Percentiles rank a stretch among this genome's conserved stretches.
phyloP scores from a whole-genome alignment of 2,329 filamentous ascomycete genomes.

The Xylariaceae sp. region DNA sequence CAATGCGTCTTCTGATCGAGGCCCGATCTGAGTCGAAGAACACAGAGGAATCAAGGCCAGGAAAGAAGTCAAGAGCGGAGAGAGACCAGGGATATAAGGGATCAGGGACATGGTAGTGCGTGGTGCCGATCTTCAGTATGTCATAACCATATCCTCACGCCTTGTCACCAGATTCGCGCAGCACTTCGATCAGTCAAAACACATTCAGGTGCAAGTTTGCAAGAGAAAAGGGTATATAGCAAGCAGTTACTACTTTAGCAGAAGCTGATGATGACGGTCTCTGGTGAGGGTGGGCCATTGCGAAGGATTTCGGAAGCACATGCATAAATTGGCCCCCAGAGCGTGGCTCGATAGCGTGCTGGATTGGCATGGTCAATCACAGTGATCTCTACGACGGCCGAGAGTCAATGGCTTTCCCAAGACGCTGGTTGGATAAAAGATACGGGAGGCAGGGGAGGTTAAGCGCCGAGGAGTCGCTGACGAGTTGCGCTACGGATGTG shows the following conservation, averaged over 20 bases:
- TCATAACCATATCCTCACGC: conserved; percentile 25
- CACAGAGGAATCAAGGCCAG: conserved; percentile 28
- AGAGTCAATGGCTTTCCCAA: conserved; percentile 20
- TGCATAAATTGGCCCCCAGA: conserved; percentile 35
- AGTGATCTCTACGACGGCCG: conserved; percentile 22
- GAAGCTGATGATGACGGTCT: conserved; percentile 35
- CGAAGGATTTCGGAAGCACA: conserved; percentile 32
- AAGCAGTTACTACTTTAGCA: too few relatives aligned
- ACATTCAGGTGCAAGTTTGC: conserved; percentile 40
- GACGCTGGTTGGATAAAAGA: conserved; percentile 31
- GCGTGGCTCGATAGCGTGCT: conserved; percentile 36
- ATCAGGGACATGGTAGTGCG: conserved; percentile 34
- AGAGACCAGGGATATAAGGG: conserved; percentile 32
- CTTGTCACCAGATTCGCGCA: conserved; percentile 20
- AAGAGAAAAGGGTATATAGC: conserved; percentile 47
- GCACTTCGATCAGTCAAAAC: conserved; percentile 41
- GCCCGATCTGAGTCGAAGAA: conserved; percentile 22
- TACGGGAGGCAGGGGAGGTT: conserved; percentile 27
- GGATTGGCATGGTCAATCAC: conserved; percentile 24
- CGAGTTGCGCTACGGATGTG: conserved; percentile 21
- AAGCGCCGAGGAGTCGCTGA: conserved; percentile 26
- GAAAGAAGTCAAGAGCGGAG: conserved; percentile 24
- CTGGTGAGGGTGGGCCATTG: conserved; percentile 32
- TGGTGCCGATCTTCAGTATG: conserved; percentile 29
- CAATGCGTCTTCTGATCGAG: conserved; percentile 5